These are phyloP conservation scores for Linaria vulgaris DNA, from an alignment of 257 asterid species.

Conservation along the genomic window DNA sequence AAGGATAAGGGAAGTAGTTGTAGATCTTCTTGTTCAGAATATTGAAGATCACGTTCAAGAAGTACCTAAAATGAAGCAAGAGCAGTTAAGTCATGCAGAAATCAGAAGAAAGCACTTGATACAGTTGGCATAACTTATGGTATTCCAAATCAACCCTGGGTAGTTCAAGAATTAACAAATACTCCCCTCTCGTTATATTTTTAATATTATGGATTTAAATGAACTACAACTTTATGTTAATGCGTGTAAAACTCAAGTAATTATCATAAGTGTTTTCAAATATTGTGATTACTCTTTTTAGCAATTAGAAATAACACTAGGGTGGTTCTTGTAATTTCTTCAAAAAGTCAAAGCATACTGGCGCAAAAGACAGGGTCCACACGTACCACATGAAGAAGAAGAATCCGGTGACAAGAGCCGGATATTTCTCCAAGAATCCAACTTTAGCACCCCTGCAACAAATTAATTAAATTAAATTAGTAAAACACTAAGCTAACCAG, in stretches of 20 bases:
- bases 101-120: not conserved
- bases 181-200: no score
- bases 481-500: not conserved
- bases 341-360: no score
- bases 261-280: no score
- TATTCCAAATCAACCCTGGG: not conserved
- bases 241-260: no score
- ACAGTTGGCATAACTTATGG: not conserved
- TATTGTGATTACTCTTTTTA: no score
- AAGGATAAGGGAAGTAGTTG: conserved; percentile 95
- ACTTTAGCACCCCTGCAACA: conserved; percentile 59
- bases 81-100: conserved; percentile 27
- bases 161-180: not conserved
- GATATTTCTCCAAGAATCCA: conserved; percentile 77
- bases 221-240: no score
- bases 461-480: not conserved
- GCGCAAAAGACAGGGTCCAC: not conserved
- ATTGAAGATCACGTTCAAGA: conserved; percentile 90
- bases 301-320: not conserved
- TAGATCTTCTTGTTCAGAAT: conserved; percentile 98
- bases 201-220: no score
- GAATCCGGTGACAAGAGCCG: conserved; percentile 79
- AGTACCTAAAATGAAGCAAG: conserved; percentile 50
- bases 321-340: not conserved
- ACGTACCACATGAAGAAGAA: conserved; percentile 98